Conservation (phyloP, 768 basidiomycete genomes). For the Fomitopsis serialis region DNA sequence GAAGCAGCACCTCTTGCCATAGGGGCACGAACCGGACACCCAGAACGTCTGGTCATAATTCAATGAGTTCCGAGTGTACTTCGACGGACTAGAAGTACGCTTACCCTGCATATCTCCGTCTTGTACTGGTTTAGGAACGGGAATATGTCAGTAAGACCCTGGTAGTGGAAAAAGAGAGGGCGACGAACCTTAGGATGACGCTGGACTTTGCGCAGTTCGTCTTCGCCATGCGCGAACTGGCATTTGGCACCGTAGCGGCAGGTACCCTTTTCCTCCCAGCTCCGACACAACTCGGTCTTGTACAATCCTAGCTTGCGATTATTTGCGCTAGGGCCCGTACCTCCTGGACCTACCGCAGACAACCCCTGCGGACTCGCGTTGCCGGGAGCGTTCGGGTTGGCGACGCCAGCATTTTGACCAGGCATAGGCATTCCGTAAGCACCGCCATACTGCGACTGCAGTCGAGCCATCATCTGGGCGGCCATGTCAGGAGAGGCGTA, state of each 20-base stretch:
- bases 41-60: constrained; percentile 67
- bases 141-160: constrained; percentile 5
- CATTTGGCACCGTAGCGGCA: constrained; percentile 87
- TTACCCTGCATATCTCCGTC: constrained; percentile 87
- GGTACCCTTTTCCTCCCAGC: constrained; percentile 88
- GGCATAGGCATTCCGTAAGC: constrained; percentile 39
- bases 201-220: constrained; percentile 77
- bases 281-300: constrained; percentile 86
- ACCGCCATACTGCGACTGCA: constrained; percentile 50
- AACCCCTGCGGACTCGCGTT: constrained; percentile 25
- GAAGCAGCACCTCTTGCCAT: constrained; percentile 91
- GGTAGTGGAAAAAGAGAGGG: not conserved
- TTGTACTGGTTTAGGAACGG: constrained; percentile 58
- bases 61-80: not conserved
- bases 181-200: constrained; percentile 84
- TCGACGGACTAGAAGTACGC: constrained; percentile 20
- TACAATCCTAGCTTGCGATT: constrained; percentile 88
- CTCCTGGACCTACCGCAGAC: constrained; percentile 23
- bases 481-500: constrained; percentile 48
- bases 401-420: constrained; percentile 9
- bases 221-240: constrained; percentile 91
- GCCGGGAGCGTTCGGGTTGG: not conserved
- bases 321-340: constrained; percentile 79
- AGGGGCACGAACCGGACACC: constrained; percentile 90
- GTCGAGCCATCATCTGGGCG: constrained; percentile 52